Evolutionary conservation across 805 yeast species (phyloP), one percentile per base, ranked within the genome.

Genomic region (Ogataea pilisensis): DNA sequence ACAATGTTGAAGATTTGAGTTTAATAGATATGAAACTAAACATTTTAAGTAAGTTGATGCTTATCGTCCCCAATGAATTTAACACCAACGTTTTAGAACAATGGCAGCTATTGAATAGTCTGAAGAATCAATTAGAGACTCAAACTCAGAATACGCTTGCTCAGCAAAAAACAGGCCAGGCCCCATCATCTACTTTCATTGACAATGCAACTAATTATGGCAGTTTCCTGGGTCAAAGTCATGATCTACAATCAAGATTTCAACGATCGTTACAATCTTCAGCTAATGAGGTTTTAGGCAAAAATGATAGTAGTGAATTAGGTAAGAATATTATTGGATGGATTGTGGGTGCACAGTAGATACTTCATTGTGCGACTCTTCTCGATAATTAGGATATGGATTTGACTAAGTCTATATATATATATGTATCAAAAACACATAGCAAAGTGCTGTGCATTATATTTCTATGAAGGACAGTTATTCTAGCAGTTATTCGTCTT

Each of bases 21-120:
- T 26, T 42, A 12, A 8, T 55, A 4, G 30, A 51, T 3, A 32
- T 35, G 14, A 91, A 87, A 57, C 55, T 79, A 51, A 69, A 69
- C 13, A 60, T 85, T 1, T 59, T 84, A 9, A 66, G 84, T 2
- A 63, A 69, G 36, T 65, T 82, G 3, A 55, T 85, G 42, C 61
- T 67, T 31, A 54, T 71, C 6, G 73, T 82, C 21, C 80, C 84
- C 0, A 61, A 66, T 2, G 80, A 75, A 31, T 79, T 82, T 47
- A 68, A 78, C 39, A 68, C 70, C 25, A 65, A 72, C 9, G 73
- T 86, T 2, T 57, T 82, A 13, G 72, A 75, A 13, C 85, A 82
- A 42, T 85, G 93, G 87, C 73, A 73, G 28, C 58, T 66, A 21
- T 50, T 79, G 12, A 53, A 66, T n/a, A 44, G 66, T 2, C 56